These are phyloP conservation scores for Xylaria sp. DNA, from an alignment of 2,329 filamentous ascomycete species.

Conservation along the genomic window DNA sequence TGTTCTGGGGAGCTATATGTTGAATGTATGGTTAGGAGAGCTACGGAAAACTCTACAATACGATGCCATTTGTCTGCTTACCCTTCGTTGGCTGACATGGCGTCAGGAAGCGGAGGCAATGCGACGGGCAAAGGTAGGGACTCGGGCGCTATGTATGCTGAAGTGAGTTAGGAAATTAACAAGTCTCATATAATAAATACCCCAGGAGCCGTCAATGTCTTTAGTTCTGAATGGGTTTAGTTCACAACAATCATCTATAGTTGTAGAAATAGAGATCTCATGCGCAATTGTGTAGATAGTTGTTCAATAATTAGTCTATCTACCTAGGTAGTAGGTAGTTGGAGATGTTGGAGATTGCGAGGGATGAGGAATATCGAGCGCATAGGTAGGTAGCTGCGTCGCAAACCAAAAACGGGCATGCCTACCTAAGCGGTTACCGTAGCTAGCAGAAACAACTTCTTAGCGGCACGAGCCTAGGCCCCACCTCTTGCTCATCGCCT, in stretches of 20 bases:
- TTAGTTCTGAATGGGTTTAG: slow-evolving; percentile 15
- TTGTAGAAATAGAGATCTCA: slow-evolving; percentile 11
- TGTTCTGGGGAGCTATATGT: slow-evolving; percentile 37
- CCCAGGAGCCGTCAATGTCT: not conserved
- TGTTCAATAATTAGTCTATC: slow-evolving; percentile 8
- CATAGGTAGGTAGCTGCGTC: not conserved
- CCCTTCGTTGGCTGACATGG: slow-evolving; percentile 41
- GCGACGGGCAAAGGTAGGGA: not conserved
- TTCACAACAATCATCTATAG: slow-evolving; percentile 15
- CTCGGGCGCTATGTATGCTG: slow-evolving; percentile 27
- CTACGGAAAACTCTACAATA: slow-evolving; percentile 3
- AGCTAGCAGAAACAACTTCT: not conserved
- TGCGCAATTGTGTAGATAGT: slow-evolving; percentile 1
- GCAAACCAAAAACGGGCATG: not conserved
- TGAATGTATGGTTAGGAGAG: slow-evolving; percentile 24
- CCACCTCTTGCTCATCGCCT: not conserved
- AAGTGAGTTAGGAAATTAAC: slow-evolving; percentile 33
- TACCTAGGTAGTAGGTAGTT: slow-evolving; percentile 11
- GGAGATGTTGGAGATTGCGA: slow-evolving; percentile 9
- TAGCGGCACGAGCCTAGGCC: slow-evolving; percentile 1
- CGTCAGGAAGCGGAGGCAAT: slow-evolving; percentile 5
- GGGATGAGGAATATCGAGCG: slow-evolving; percentile 2
- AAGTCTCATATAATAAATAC: slow-evolving; percentile 18
- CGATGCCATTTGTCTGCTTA: slow-evolving; percentile 32
- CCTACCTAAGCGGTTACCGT: too few relatives aligned